Evolutionary conservation across 2,329 filamentous ascomycete species (phyloP).

Genomic region (Dothistroma septosporum): DNA sequence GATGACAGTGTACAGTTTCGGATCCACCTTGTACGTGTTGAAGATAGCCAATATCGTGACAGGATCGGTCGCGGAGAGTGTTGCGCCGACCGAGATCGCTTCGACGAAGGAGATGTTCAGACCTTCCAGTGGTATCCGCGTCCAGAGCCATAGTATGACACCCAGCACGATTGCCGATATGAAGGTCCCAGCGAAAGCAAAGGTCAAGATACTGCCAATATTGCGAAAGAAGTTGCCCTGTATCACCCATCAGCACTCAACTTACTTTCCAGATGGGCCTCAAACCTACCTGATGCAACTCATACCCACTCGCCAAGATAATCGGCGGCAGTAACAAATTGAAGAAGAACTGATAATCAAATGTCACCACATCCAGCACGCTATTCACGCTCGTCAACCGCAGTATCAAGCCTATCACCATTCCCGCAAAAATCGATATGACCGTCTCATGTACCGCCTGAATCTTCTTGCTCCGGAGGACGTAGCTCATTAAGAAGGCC

Average conservation of each 20-base stretch:
- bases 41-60: slow-evolving; percentile 98
- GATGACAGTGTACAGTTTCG: slow-evolving; percentile 96
- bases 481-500: slow-evolving; percentile 95
- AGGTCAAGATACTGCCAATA: slow-evolving; percentile 93
- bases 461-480: slow-evolving; percentile 92
- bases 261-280: not conserved
- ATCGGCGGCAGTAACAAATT: slow-evolving; percentile 97
- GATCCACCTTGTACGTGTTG: slow-evolving; percentile 98
- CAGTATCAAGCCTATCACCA: slow-evolving; percentile 88
- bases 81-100: slow-evolving; percentile 93
- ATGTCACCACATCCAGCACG: slow-evolving; percentile 86
- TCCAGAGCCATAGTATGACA: slow-evolving; percentile 82
- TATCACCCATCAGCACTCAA: not conserved
- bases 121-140: slow-evolving; percentile 77
- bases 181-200: slow-evolving; percentile 95
- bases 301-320: slow-evolving; percentile 94
- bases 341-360: slow-evolving; percentile 99
- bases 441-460: slow-evolving; percentile 98
- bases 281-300: slow-evolving; percentile 72
- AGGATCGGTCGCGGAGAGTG: slow-evolving; percentile 91
- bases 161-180: slow-evolving; percentile 95
- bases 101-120: slow-evolving; percentile 88
- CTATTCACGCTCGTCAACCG: slow-evolving; percentile 75
- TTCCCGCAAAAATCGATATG: slow-evolving; percentile 95
- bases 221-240: slow-evolving; percentile 96